Evolutionary conservation across 495 filamentous ascomycete species (phyloP).

Genomic region (Aspergillus ellipticus): DNA sequence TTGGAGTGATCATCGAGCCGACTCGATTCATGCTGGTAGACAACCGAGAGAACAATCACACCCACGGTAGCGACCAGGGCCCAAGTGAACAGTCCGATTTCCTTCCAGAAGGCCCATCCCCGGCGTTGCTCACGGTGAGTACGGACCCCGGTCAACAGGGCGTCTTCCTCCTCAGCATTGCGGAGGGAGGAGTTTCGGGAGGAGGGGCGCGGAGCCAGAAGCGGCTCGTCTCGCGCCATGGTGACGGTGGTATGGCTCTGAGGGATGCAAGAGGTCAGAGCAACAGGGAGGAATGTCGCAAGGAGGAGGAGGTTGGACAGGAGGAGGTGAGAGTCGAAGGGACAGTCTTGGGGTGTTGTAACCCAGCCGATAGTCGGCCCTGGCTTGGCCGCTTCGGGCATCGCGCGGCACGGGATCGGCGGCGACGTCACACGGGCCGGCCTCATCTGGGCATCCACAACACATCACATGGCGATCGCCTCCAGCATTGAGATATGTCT

Average conservation of each 20-base stretch:
- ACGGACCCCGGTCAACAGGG: conserved; percentile 58
- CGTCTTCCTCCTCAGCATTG: conserved; percentile 59
- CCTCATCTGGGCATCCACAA: not conserved
- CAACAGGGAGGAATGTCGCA: not conserved
- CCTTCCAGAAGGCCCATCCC: conserved; percentile 56
- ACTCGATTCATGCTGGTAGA: conserved; percentile 62
- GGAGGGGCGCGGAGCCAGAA: conserved; percentile 40
- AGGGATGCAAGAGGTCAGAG: not conserved
- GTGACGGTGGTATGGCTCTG: no score
- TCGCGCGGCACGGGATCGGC: conserved; percentile 12
- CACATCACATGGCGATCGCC: not conserved
- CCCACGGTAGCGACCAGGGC: conserved; percentile 79
- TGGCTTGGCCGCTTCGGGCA: conserved; percentile 6
- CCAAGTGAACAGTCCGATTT: conserved; percentile 79
- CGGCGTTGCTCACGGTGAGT: conserved; percentile 29
- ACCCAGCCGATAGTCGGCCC: not conserved
- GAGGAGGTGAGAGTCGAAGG: not conserved
- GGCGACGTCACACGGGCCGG: not conserved
- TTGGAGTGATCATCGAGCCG: conserved; percentile 22
- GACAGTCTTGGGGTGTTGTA: not conserved
- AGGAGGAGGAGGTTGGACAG: not conserved
- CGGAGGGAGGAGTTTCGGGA: conserved; percentile 45
- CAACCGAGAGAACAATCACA: conserved; percentile 69
- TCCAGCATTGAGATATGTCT: not conserved
- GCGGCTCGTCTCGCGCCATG: conserved; percentile 44